Base-by-base conservation (phyloP, 208 protist species). In the Trypanosomatidae sp. region DNA sequence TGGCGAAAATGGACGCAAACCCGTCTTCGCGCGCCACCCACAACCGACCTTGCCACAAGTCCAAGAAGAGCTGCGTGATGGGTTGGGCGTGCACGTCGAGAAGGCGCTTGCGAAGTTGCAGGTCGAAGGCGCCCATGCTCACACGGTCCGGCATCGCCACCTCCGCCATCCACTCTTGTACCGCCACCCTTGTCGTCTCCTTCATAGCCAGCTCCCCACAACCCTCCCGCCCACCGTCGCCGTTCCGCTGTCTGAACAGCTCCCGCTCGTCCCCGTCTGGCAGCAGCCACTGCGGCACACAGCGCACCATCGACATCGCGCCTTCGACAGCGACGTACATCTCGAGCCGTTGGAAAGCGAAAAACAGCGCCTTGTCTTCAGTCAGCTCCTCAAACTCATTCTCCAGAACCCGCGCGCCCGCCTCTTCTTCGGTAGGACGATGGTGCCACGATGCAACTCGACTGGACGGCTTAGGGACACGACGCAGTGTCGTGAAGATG, bases 1-100 rank as follows among this genome's bases (percentile, higher is more conserved):
- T 93, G 17, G 84, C 88, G 83, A 95, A 86, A 47, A 97, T 52
- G 0, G 85, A 89, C 19, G 94, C 71, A 8, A 89, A 74, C 59
- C 92, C 92, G 76, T 95, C 89, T 77, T 88, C 86, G 25, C 92
- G 87, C 13, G 89, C 84, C 39, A 93, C 81, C 89, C 90, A 97
- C 5, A 97, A 6, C 8, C 80, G 79, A 5, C 79, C 77, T 13
- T 82, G 75, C 22, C 60, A 65, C 19, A 81, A n/a, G 70, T 97
- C 90, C 13, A 94, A 67, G 75, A 90, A 91, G 6, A 97, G 73
- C 25, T 80, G 36, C 22, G 83, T 76, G 52, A 97, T 83, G 56
- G 90, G 90, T 64, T 97, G 92, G 22, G 85, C 82, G 71, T 95
- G 90, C n/a, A 68, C 71, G 49, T 95, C 87, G 33, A 97, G 74